phyloP scores from a whole-genome alignment of 2,329 filamentous ascomycete species.

The Leptodontidium sp. region DNA sequence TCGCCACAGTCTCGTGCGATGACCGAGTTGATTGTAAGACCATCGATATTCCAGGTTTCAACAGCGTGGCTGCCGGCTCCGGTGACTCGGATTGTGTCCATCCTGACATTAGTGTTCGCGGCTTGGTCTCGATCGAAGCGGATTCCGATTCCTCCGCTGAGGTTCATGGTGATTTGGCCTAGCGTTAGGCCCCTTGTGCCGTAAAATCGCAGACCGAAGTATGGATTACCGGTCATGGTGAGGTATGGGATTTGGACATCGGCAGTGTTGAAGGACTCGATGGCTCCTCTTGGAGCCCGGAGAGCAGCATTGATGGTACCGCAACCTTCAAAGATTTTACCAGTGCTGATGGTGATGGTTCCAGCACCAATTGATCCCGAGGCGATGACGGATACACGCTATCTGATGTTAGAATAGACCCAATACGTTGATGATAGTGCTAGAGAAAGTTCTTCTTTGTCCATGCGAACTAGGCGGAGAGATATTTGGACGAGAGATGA shows the following conservation, averaged over 20 bases:
- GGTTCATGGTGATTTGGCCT: constrained; percentile 22
- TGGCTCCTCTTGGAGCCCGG: neutral
- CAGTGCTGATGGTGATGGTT: constrained; percentile 10
- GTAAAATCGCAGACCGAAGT: constrained; percentile 18
- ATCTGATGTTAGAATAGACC: neutral
- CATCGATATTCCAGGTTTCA: constrained; percentile 24
- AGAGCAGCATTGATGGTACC: constrained; percentile 16
- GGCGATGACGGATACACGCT: constrained; percentile 20
- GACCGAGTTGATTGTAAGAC: constrained; percentile 17
- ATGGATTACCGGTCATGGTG: constrained; percentile 14
- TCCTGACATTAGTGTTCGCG: constrained; percentile 17
- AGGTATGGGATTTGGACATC: constrained; percentile 21
- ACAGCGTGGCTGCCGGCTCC: constrained; percentile 23
- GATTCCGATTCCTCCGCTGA: constrained; percentile 10
- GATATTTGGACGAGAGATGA: neutral
- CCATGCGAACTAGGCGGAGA: neutral
- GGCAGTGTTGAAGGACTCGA: constrained; percentile 12
- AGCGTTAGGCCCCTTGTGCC: constrained; percentile 5
- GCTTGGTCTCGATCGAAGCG: constrained; percentile 22
- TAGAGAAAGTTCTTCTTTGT: neutral
- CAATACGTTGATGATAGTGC: neutral
- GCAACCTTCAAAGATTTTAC: constrained; percentile 23
- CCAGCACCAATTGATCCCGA: constrained; percentile 16
- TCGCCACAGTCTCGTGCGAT: constrained; percentile 16
- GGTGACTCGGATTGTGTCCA: constrained; percentile 13